Evolutionary conservation across 1,284 basidiomycete genomes (phyloP), one percentile per base, ranked within the genome.

Genomic region (Puccinia triticina): DNA sequence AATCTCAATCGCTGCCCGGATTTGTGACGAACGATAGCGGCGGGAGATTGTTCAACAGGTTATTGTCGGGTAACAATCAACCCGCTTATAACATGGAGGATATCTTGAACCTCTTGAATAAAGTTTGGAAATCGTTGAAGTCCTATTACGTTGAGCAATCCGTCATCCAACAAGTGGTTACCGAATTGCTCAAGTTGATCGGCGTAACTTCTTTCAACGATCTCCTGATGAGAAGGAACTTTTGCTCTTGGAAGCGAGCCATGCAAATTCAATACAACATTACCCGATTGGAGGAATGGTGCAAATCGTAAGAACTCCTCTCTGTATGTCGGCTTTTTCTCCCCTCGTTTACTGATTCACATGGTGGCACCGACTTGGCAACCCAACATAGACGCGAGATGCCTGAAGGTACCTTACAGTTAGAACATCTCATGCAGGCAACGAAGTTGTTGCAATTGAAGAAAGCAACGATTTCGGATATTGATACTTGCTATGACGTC

Each of bases 241-340:
- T 99, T 88, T 97, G 95, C 85, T 98, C 96, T 2, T 99, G 97
- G 97, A 99, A 99, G 89, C 92, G 97, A 89, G 96, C 95, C 8
- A 98, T 98, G 96, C 96, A 98, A 90, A 98, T 98, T 83, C 96
- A 98, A 87, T 98, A 98, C 88, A 98, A 98, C 87, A 96, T 98
- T 86, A 98, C 95, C 64, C 92, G 97, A 61, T 95, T 99, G 86
- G 97, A 99, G 87, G 94, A 96, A 88, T 88, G 87, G 87, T 88
- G 87, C 88, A 90, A 88, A 84, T 87, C 87, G 77, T 88, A 88
- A 84, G 69, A 14, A 8, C 18, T 61, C 4, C 40, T 37, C 21
- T 64, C 64, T 37, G 23, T 37, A 23, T 26, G 29, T 32, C 94
- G 95, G 94, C 95, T 94, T 89, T 96, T 96, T 88, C 94, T 94